Evolutionary conservation across 495 filamentous ascomycete species (phyloP).

Genomic region (Neurospora sp.): DNA sequence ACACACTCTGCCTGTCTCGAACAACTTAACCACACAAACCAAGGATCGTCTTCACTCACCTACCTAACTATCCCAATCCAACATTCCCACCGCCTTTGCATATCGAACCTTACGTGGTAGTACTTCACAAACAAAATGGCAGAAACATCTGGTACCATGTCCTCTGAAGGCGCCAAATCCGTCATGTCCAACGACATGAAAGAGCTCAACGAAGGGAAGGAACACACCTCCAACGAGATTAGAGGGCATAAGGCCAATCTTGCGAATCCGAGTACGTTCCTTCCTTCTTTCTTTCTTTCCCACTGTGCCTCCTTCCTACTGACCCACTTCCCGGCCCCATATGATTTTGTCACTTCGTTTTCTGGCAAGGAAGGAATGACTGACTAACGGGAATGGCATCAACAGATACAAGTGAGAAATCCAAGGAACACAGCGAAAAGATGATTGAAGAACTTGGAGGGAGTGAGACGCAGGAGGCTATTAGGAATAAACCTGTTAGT

Average conservation of each 20-base stretch:
- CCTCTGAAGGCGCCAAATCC: constrained; percentile 27
- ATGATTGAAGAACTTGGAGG: constrained; percentile 16
- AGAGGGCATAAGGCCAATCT: constrained; percentile 22
- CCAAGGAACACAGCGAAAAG: constrained; percentile 16
- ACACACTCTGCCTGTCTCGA: too few species aligned
- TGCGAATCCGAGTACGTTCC: constrained; percentile 13
- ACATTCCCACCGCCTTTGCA: too few species aligned
- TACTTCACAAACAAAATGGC: not conserved
- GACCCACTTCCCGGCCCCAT: not conserved
- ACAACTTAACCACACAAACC: too few species aligned
- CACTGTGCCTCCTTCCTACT: not conserved
- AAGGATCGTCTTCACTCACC: too few species aligned
- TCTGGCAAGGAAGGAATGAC: not conserved
- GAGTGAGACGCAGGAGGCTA: constrained; percentile 17
- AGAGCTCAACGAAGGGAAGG: constrained; percentile 26
- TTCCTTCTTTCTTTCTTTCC: not conserved
- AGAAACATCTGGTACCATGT: not conserved
- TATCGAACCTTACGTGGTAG: too few species aligned
- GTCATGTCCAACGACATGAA: constrained; percentile 30
- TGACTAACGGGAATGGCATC: not conserved
- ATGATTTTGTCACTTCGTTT: not conserved
- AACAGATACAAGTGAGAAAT: constrained; percentile 20
- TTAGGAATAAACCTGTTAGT: constrained; percentile 17
- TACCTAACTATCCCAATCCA: too few species aligned
- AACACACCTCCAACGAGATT: constrained; percentile 21